Base-by-base conservation (phyloP, 176 grass and related monocot species). In the Neostapfia colusana region DNA sequence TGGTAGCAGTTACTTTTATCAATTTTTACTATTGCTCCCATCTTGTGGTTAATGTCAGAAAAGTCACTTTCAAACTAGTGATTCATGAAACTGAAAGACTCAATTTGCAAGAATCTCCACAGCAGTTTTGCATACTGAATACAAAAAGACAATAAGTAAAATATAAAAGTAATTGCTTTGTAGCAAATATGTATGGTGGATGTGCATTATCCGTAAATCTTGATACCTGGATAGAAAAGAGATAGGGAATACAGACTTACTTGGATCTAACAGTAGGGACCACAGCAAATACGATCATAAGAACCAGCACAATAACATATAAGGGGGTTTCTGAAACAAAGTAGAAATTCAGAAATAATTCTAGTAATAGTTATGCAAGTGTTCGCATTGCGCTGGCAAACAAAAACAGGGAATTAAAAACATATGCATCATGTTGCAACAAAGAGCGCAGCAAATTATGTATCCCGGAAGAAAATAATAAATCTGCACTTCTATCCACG, bases 241-340 rank as follows among this genome's bases (percentile, higher is more conserved):
- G 25, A 63, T 49, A 53, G 25, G 38, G 25, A 54, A 51, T 43
- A 70, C n/a, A 79, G 27, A 79, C 84, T 90, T 83, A 98, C 91
- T 98, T 98, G 87, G 95, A 93, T 77, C 64, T 56, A 88, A 94
- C 82, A 75, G 95, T 98, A 26, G 95, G 95, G 40, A 97, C 67
- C 56, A 98, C 95, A 59, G 77, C 89, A 85, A 76, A 88, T n/a
- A 78, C 26, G 73, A 86, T 78, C 89, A 94, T 92, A 65, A 93
- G 70, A 84, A 92, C 64, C 73, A 98, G 70, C 76, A 98, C 95
- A 54, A 92, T 65, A 70, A 81, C 73, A 65, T 90, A 98, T 18
- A 98, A 24, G 26, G 95, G 95, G 44, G 75, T 92, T 89, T 94
- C 95, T 98, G 95, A 67, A 73, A 83, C 56, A 84, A 26, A 91